phyloP scores from a whole-genome alignment of 148 eudicot species.

The Rhododendron ovatum region DNA sequence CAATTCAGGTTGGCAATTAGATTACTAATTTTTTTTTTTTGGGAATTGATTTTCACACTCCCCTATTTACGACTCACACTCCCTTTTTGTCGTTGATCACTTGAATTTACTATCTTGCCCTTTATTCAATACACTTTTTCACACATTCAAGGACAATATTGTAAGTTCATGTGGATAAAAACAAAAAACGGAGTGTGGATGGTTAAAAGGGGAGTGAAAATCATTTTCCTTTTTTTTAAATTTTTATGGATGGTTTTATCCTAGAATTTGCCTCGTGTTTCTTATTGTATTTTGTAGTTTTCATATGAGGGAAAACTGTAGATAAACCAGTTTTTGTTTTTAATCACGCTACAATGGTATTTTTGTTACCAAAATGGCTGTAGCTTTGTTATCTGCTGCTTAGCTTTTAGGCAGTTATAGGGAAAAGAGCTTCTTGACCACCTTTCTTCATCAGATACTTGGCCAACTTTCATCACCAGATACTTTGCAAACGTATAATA shows the following conservation, averaged over 20 bases:
- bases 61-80: too few species aligned
- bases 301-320: background rate
- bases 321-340: background rate
- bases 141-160: too few species aligned
- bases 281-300: background rate
- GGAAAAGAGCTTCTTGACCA: background rate
- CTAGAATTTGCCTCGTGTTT: background rate
- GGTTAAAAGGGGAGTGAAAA: too few species aligned
- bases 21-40: too few species aligned
- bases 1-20: slow-evolving; percentile 68
- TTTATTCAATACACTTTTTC: too few species aligned
- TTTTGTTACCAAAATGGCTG: background rate
- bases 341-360: background rate
- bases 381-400: background rate
- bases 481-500: too few species aligned
- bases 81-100: too few species aligned
- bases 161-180: too few species aligned
- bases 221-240: too few species aligned
- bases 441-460: background rate
- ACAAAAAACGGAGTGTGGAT: too few species aligned
- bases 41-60: too few species aligned
- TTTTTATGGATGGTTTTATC: background rate
- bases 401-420: background rate
- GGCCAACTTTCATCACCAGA: background rate
- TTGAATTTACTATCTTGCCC: too few species aligned